Conservation (phyloP, 805 yeast genomes). For the Ogataea glucozyma region DNA sequence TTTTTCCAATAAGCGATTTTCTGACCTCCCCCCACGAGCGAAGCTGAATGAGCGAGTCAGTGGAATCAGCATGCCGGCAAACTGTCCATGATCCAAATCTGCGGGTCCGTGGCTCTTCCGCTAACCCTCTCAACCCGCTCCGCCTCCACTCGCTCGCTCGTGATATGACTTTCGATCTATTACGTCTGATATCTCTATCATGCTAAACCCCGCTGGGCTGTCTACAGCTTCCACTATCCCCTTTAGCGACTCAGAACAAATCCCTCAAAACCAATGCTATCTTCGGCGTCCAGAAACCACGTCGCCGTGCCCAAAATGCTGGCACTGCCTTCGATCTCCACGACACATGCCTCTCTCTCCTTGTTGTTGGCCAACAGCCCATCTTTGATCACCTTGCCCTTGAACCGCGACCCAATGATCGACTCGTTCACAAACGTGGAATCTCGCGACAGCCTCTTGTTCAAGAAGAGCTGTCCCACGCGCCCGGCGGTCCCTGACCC, state of each 20-base stretch:
- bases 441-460: constrained; percentile 10
- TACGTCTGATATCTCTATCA: too few species aligned
- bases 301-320: constrained; percentile 25
- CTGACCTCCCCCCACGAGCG: too few species aligned
- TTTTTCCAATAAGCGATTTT: too few species aligned
- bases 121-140: too few species aligned
- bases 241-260: constrained; percentile 22
- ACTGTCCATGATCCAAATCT: too few species aligned
- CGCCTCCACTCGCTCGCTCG: too few species aligned
- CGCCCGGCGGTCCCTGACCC: constrained; percentile 34
- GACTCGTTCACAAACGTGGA: constrained; percentile 27
- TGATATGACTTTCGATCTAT: neutral
- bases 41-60: too few species aligned
- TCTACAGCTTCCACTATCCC: neutral
- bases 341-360: constrained; percentile 25
- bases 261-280: constrained; percentile 22
- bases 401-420: constrained; percentile 27
- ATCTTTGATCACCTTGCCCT: constrained; percentile 20
- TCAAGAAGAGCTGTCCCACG: constrained; percentile 24
- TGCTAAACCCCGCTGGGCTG: too few species aligned
- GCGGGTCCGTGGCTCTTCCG: too few species aligned
- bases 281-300: constrained; percentile 28
- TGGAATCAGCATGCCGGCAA: too few species aligned
- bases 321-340: constrained; percentile 30
- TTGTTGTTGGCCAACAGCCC: constrained; percentile 22